Percentiles rank a stretch among this genome's conserved stretches.
Conservation (phyloP, 176 grass and related monocot genomes). For the Phragmites australis region DNA sequence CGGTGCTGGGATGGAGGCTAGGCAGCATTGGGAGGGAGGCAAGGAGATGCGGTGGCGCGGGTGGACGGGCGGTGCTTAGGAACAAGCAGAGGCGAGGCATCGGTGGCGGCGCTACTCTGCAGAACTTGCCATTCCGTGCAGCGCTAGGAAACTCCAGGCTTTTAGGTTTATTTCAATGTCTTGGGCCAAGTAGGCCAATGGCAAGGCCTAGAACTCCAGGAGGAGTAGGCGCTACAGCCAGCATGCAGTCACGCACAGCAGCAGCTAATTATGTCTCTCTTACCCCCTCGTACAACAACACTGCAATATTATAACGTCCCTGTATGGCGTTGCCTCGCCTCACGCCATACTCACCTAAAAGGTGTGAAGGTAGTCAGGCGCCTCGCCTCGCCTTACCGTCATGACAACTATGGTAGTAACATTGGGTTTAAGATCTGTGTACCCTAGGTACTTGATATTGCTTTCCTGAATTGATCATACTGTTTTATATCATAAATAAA, state of each 20-base stretch:
- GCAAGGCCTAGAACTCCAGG: not conserved
- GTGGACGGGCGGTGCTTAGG: too few relatives aligned
- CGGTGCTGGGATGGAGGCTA: not conserved
- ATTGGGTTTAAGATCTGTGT: not conserved
- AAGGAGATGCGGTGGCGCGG: not conserved
- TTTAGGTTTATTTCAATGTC: not conserved
- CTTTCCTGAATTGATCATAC: not conserved
- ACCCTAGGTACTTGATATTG: not conserved
- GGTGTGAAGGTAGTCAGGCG: too few relatives aligned
- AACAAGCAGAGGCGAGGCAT: not conserved
- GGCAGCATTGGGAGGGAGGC: not conserved
- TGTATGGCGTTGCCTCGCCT: too few relatives aligned
- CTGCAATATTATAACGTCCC: too few relatives aligned
- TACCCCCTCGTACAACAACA: too few relatives aligned
- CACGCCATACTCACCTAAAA: too few relatives aligned
- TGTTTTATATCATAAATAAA: not conserved
- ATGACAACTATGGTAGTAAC: not conserved
- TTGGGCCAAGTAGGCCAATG: not conserved
- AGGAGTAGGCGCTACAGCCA: not conserved
- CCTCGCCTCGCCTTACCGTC: too few relatives aligned
- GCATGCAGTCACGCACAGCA: not conserved
- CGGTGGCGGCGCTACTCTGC: not conserved
- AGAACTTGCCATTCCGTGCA: not conserved
- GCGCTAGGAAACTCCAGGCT: not conserved
- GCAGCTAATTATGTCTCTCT: too few relatives aligned